These are phyloP conservation scores for Sugiyamaella marilandica DNA, from an alignment of 805 yeast species.

Conservation along the genomic window DNA sequence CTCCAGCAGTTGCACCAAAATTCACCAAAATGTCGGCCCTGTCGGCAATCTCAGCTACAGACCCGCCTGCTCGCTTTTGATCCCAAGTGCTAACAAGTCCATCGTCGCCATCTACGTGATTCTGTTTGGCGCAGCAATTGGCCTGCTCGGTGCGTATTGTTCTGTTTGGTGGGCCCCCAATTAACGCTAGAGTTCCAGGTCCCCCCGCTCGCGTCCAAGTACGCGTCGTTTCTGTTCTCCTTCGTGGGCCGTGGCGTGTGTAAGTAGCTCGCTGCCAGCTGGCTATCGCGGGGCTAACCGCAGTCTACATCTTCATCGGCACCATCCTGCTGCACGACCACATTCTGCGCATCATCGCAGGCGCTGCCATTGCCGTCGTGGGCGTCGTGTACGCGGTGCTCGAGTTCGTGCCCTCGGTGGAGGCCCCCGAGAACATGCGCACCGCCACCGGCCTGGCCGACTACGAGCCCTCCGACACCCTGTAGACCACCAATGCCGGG, in stretches of 20 bases:
- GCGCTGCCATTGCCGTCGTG: constrained; percentile 50
- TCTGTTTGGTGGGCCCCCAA: background rate
- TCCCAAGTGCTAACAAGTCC: constrained; percentile 18
- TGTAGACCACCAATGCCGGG: constrained; percentile 12
- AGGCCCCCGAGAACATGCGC: constrained; percentile 79
- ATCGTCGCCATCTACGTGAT: constrained; percentile 30
- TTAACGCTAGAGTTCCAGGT: constrained; percentile 39
- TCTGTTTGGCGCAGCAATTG: constrained; percentile 30
- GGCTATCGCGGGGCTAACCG: background rate
- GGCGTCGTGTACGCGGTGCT: constrained; percentile 59
- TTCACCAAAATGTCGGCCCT: no score
- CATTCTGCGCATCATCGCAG: constrained; percentile 52
- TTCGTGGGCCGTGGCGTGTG: constrained; percentile 71
- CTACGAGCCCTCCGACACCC: constrained; percentile 31
- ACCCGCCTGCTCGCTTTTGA: background rate
- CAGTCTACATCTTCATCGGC: constrained; percentile 52
- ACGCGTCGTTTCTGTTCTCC: constrained; percentile 54
- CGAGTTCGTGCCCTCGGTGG: constrained; percentile 69
- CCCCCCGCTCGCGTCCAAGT: constrained; percentile 44
- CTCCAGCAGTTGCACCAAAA: no score
- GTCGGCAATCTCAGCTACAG: background rate
- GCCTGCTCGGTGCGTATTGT: constrained; percentile 19
- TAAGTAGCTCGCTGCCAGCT: constrained; percentile 34
- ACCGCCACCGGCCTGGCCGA: constrained; percentile 28
- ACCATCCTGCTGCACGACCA: constrained; percentile 47